phyloP scores from a whole-genome alignment of 2,329 filamentous ascomycete species.

The Fonsecaea nubica region DNA sequence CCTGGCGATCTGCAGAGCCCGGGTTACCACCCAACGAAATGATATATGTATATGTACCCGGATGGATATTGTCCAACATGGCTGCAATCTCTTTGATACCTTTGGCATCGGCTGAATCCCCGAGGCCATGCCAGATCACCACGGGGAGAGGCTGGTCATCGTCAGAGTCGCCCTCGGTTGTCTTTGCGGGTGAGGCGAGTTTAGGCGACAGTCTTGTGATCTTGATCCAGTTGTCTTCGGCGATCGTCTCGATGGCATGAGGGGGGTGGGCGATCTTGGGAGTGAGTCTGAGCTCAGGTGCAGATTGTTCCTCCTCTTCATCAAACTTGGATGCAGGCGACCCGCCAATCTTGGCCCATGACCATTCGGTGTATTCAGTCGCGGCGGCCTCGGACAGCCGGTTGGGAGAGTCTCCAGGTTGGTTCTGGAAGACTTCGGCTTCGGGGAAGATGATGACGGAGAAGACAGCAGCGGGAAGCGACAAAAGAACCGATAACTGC shows the following conservation, averaged over 20 bases:
- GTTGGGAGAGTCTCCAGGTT: background rate
- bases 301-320: background rate
- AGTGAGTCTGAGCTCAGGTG: slow-evolving; percentile 8
- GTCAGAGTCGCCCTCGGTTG: slow-evolving; percentile 24
- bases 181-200: background rate
- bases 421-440: slow-evolving; percentile 31
- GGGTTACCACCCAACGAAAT: slow-evolving; percentile 73
- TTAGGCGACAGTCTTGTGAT: slow-evolving; percentile 32
- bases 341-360: background rate
- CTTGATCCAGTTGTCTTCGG: slow-evolving; percentile 21
- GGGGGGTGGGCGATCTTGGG: background rate
- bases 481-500: slow-evolving; percentile 20
- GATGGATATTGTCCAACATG: slow-evolving; percentile 75
- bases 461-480: slow-evolving; percentile 26
- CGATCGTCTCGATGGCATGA: slow-evolving; percentile 19
- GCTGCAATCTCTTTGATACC: slow-evolving; percentile 74
- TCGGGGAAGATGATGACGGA: slow-evolving; percentile 36
- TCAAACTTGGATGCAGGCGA: background rate
- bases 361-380: background rate
- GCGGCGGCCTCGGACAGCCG: background rate
- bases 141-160: slow-evolving; percentile 71
- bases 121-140: slow-evolving; percentile 91
- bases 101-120: slow-evolving; percentile 71
- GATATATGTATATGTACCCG: slow-evolving; percentile 83
- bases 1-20: slow-evolving; percentile 70